Evolutionary conservation across 2,329 filamentous ascomycete species (phyloP), one percentile per base, ranked within the genome.

Genomic region (Hypoxylon sp.): DNA sequence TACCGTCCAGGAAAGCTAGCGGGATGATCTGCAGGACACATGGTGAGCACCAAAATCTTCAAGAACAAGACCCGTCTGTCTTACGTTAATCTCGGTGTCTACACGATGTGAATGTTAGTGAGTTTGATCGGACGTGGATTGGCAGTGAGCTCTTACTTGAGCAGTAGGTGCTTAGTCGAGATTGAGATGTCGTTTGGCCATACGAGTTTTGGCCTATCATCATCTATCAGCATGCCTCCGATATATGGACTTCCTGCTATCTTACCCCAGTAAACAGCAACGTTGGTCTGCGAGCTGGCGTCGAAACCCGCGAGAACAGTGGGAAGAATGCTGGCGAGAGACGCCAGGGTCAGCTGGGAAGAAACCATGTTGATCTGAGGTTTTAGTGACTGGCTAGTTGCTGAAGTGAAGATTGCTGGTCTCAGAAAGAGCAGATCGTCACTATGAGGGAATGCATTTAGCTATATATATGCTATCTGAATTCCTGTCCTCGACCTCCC

Each of bases 191-290:
- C 3, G 78, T 79, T 61, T 81, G 78, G 8, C 79, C 77, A 65
- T 79, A 82, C 0, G 88, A 91, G 73, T 91, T 91, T 72, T 91
- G 89, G 4, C 83, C 78, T 80, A 32, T 57, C 26, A 24, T 67
- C 20, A 47, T 39, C 55, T 26, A 30, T 73, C 20, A 71, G 67
- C 34, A 7, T 47, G 19, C 39, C 15, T 13, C 44, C 28, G 13
- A 32, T 37, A 19, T 4, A 26, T 19, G 28, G 30, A 7, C 43
- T 24, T 15, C 17, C 13, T 11, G 15, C 44, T 7, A 41, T 13
- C 76, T 70, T 76, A 79, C 88, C 89, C 89, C 89, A 91, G 74
- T 91, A 91, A 1, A 90, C 80, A 24, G 84, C 87, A 56, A 91
- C 72, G 69, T 90, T 91, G 51, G 74, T 79, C 1, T 72, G 70